phyloP scores from a whole-genome alignment of 2,329 filamentous ascomycete genomes.

The Apiospora koreana region DNA sequence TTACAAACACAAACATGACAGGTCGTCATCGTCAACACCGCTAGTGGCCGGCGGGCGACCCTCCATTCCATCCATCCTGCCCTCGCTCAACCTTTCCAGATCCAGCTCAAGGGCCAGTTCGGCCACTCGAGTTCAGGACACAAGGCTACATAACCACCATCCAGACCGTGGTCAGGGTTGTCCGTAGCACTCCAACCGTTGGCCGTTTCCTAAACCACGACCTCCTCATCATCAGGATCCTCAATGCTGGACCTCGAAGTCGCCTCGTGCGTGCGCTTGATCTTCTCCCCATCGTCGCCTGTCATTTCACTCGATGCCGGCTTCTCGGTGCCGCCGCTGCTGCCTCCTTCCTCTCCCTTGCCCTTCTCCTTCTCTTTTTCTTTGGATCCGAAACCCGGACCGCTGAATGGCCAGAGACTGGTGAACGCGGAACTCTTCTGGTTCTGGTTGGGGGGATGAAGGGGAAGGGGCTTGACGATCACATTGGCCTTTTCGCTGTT shows the following conservation, averaged over 20 bases:
- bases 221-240: conserved; percentile 52
- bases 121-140: neutral
- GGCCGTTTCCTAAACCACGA: conserved; percentile 34
- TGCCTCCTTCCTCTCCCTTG: conserved; percentile 17
- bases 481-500: conserved; percentile 28
- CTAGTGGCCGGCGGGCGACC: neutral
- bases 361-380: conserved; percentile 26
- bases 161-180: neutral
- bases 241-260: conserved; percentile 59
- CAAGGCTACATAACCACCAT: neutral
- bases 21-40: neutral
- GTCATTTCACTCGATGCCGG: conserved; percentile 33
- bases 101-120: neutral
- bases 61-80: neutral
- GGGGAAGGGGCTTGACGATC: conserved; percentile 56
- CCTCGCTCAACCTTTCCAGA: neutral
- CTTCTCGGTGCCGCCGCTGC: conserved; percentile 5
- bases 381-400: conserved; percentile 36
- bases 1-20: neutral
- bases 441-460: conserved; percentile 48
- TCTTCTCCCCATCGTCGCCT: conserved; percentile 43
- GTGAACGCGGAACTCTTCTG: conserved; percentile 43
- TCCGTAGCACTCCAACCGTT: neutral
- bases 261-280: conserved; percentile 52
- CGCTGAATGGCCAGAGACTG: conserved; percentile 61